Base-by-base conservation (phyloP, 345 rosid species). In the Murraya koenigii region DNA sequence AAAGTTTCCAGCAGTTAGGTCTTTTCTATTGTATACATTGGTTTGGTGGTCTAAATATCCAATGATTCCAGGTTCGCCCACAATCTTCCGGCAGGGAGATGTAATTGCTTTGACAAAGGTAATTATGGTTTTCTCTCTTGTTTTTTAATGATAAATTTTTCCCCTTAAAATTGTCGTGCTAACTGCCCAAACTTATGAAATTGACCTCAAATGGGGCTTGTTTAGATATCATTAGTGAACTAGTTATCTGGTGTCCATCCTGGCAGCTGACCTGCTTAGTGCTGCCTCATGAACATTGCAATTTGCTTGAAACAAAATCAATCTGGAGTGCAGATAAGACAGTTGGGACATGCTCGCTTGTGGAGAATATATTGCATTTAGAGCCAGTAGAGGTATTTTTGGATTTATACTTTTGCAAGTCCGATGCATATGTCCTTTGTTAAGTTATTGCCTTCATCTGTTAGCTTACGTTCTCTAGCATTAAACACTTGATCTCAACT, bases 321-420 rank as follows among this genome's bases (percentile, higher is more conserved):
- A 94, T 96, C 77, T 96, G 99, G 99, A 95, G 87, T 69, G 86
- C 97, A 0, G 97, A 94, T 85, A 83, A 83, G 72, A 81, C 90
- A 15, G 52, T 30, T 30, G 94, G 87, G 22, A 86, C 87, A 15
- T 83, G 89, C 84, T 73, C 95, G 49, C 87, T 87, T 73, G 91
- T 92, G 79, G 98, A 96, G 86, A 85, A 86, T 66, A 94, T 94
- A 74, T 85, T 96, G 85, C 98, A 90, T 61, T 79, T 94, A 79
- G 98, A 96, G 80, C 94, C 98, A 70, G 80, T 94, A 76, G 99
- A 96, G 79, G 99, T 96, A 62, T 68, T 7, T 20, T 68, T 79
- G 3, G 52, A 33, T 32, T 33, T 49, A 10, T 15, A 54, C 13
- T 35, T 35, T 8, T 36, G 19, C 4, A 15, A 49, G 15, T n/a